Percentiles rank a stretch among this genome's conserved stretches.
phyloP scores from a whole-genome alignment of 179 eudicot species.

The Vitellaria paradoxa region DNA sequence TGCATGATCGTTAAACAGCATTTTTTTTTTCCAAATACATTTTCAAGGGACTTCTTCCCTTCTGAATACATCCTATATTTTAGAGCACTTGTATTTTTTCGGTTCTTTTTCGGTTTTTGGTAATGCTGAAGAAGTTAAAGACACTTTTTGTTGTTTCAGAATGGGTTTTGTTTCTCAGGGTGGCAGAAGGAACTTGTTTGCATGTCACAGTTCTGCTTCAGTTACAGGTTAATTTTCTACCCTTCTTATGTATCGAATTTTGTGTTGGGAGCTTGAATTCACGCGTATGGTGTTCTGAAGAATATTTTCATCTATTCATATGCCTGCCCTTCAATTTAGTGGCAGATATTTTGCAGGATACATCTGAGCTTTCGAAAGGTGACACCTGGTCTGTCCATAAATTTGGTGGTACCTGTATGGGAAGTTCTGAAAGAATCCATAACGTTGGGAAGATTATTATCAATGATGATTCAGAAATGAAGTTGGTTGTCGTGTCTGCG shows the following conservation, averaged over 20 bases:
- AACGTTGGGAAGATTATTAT: conserved; percentile 78
- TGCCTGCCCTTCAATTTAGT: background rate
- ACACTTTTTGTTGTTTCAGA: conserved; percentile 31
- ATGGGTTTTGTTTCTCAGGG: conserved; percentile 28
- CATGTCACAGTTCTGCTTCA: conserved; percentile 32
- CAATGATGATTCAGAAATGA: conserved; percentile 64
- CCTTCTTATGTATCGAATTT: background rate
- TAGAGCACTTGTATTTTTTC: background rate
- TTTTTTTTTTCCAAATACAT: too few relatives aligned
- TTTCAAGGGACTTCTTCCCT: too few relatives aligned
- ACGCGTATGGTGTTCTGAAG: background rate
- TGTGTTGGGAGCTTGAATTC: background rate
- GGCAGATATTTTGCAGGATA: conserved; percentile 32
- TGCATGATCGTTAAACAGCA: too few relatives aligned
- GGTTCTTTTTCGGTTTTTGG: background rate
- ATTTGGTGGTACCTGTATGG: conserved; percentile 99
- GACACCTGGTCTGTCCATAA: conserved; percentile 91
- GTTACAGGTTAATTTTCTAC: conserved; percentile 37
- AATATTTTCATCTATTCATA: background rate
- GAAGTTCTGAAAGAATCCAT: conserved; percentile 69
- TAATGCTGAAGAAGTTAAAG: background rate
- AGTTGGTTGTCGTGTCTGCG: conserved; percentile 90
- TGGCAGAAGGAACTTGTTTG: conserved; percentile 24
- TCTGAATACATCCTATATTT: too few relatives aligned
- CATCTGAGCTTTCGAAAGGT: conserved; percentile 57